Base-by-base conservation (phyloP, 225 moss, liverwort and hornwort species). In the Sphagnum tenellum region DNA sequence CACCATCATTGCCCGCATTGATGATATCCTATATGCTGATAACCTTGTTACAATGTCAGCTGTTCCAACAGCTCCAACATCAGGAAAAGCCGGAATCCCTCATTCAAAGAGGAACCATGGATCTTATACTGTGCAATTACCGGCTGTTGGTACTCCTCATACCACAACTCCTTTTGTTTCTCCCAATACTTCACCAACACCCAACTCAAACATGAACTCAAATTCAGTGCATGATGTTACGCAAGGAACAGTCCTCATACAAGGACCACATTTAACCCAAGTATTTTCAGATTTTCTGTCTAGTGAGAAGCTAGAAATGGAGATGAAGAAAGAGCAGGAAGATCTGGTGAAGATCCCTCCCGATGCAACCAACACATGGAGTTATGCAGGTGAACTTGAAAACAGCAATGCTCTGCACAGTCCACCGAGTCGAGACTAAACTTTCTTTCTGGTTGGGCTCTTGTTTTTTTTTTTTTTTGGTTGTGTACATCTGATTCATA, bases 1-100 rank as follows among this genome's bases (percentile, higher is more conserved):
- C 76, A 95, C 89, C 54, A 95, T 95, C 4, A 89, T 95, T 47
- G 85, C 94, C 5, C 89, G 94, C 45, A 86, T 95, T 44, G 94
- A 91, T 44, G 94, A 95, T 62, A 86, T 95, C n/a, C 77, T 91
- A 4, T 95, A 79, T 66, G 86, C 91, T 14, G 91, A 95, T 61
- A 86, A 91, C 50, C 66, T 82, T 72, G 88, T 89, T 4, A 78
- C 58, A 70, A 87, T 77, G 64, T 77, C 85, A 7, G 62, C 75
- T 50, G 88, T 80, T 47, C 80, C 88, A 49, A 71, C 83, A 56
- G 72, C 82, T 53, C 76, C 84, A 3, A 68, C 71, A 12, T 60
- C 75, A 5, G 57, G 72, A 60, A 59, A 69, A 44, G 48, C 49
- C 65, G 49, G 71, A 64, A 12, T 47, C 46, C 63, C 68, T 4